Evolutionary conservation across 2,329 filamentous ascomycete genomes (phyloP), one percentile per base, ranked within the genome.

Genomic region (Pseudocercospora musae): DNA sequence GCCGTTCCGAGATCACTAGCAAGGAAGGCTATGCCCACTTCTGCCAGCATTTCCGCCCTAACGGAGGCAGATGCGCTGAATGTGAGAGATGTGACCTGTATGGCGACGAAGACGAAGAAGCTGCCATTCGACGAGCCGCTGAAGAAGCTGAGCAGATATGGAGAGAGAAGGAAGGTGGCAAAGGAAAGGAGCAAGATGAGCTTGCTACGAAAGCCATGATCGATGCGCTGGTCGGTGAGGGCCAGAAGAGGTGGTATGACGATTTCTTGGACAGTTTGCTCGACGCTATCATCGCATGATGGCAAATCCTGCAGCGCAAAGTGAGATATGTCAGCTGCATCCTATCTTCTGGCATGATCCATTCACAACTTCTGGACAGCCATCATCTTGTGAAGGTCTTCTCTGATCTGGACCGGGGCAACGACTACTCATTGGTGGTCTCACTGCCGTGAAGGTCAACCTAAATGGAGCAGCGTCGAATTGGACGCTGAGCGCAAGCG

Each of bases 31-130:
- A 99, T 76, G 84, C 87, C 42, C 95, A 99, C 77, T 99, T 97
- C 73, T 99, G 95, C 75, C 90, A 96, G 74, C 95, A 98, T 77
- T 98, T 98, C 75, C 85, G 95, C 8, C 89, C 91, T 9, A 91
- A 89, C 0, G 92, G 93, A 54, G 84, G 85, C 13, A 81, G 82
- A 13, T 99, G 95, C 75, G 82, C 76, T 1, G 87, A 96, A 75
- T 98, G 95, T 78, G 87, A 88, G 46, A 77, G 78, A 63, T 83
- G 81, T 66, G 80, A 82, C 69, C 68, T 83, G 25, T 83, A 82
- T 68, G 73, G 77, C 1, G 77, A 78, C 3, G 80, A 82, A 69
- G 79, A 82, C 62, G 79, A 82, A 67, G 79, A 78, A 42, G 70
- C 68, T 27, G 77, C 76, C 3, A 72, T 82, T 3, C 70, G 74